Percentiles rank a stretch among this genome's conserved stretches.
phyloP scores from a whole-genome alignment of 1,284 basidiomycete species.

The Cutaneotrichosporon cavernicola region DNA sequence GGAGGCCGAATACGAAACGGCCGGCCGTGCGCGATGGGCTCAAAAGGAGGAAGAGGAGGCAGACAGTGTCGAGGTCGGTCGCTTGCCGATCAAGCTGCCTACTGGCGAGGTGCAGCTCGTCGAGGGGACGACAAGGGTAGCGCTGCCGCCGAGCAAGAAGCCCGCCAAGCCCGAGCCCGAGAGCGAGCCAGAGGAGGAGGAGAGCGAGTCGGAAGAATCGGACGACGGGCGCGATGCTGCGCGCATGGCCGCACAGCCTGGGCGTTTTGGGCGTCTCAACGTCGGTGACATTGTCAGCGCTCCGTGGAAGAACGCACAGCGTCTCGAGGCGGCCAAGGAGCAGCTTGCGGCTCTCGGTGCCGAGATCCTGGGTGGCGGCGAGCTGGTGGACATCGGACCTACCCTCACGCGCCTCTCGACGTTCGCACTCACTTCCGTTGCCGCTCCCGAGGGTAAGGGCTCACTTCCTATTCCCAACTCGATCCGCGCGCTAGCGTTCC shows the following conservation, averaged over 20 bases:
- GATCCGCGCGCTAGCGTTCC: constrained; percentile 81
- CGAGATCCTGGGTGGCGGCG: constrained; percentile 74
- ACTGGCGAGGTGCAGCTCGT: constrained; percentile 66
- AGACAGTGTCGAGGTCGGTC: constrained; percentile 57
- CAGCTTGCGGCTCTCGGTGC: constrained; percentile 86
- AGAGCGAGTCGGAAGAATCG: constrained; percentile 54
- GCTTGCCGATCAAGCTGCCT: constrained; percentile 80
- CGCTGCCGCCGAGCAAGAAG: constrained; percentile 51
- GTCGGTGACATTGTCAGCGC: constrained; percentile 70
- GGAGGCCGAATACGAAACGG: constrained; percentile 48
- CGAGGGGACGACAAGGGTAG: constrained; percentile 53
- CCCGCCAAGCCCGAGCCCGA: constrained; percentile 51
- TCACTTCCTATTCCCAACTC: constrained; percentile 71
- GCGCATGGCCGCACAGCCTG: constrained; percentile 44
- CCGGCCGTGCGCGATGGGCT: constrained; percentile 37
- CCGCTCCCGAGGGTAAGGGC: constrained; percentile 55
- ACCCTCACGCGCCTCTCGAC: constrained; percentile 80
- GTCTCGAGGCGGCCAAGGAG: constrained; percentile 77
- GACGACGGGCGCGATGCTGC: constrained; percentile 54
- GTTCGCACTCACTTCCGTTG: constrained; percentile 71
- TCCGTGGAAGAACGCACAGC: constrained; percentile 62
- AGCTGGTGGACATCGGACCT: constrained; percentile 60
- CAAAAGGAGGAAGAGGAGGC: constrained; percentile 34
- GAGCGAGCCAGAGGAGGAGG: constrained; percentile 52
- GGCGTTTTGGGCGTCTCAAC: constrained; percentile 73